These are phyloP conservation scores for Entonaema liquescens DNA, from an alignment of 495 filamentous ascomycete genomes.

Conservation along the genomic window DNA sequence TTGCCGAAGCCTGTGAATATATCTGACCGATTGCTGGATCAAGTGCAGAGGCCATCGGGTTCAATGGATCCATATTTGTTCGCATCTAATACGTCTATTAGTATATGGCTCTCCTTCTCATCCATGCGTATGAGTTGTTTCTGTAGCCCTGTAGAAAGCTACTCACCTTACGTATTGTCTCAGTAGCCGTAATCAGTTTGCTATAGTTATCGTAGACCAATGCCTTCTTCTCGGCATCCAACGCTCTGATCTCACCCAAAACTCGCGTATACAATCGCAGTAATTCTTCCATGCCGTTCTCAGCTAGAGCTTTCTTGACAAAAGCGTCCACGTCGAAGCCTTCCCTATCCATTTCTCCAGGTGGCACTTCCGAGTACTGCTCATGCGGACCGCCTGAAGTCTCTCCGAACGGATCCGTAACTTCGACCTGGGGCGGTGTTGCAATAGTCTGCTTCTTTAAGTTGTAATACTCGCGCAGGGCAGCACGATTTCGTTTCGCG, in stretches of 20 bases:
- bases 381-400: slow-evolving; percentile 27
- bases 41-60: slow-evolving; percentile 74
- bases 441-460: slow-evolving; percentile 62
- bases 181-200: slow-evolving; percentile 92
- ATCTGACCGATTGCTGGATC: slow-evolving; percentile 82
- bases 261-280: slow-evolving; percentile 70
- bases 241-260: slow-evolving; percentile 79
- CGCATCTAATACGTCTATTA: slow-evolving; percentile 62
- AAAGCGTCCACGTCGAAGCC: slow-evolving; percentile 67
- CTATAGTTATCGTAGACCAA: slow-evolving; percentile 98
- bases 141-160: background rate
- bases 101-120: background rate
- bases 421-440: slow-evolving; percentile 51
- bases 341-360: slow-evolving; percentile 64
- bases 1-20: slow-evolving; percentile 74
- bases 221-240: slow-evolving; percentile 95
- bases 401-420: slow-evolving; percentile 47
- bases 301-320: slow-evolving; percentile 69
- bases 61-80: slow-evolving; percentile 76
- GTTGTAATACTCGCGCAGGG: slow-evolving; percentile 94
- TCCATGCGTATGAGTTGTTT: too few species aligned
- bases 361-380: slow-evolving; percentile 48
- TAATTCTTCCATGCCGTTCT: slow-evolving; percentile 69
- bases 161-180: slow-evolving; percentile 82
- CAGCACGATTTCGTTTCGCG: slow-evolving; percentile 66